Evolutionary conservation across 2,329 filamentous ascomycete genomes (phyloP).

Genomic region (Fusarium compactum): DNA sequence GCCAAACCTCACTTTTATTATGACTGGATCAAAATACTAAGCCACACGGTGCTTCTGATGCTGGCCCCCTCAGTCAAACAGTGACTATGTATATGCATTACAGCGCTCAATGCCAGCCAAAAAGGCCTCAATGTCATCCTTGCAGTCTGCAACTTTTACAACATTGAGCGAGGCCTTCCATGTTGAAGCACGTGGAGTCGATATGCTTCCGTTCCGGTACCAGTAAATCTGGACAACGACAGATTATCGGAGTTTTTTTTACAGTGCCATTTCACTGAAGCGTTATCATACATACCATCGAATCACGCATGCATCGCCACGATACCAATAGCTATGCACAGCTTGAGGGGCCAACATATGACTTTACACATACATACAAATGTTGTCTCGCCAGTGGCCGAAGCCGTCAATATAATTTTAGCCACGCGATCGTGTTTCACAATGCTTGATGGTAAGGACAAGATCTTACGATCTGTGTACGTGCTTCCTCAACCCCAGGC

Average conservation of each 20-base stretch:
- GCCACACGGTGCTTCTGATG: background rate
- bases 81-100: background rate
- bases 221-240: background rate
- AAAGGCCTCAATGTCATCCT: slow-evolving; percentile 12
- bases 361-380: slow-evolving; percentile 21
- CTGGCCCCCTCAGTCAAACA: background rate
- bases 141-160: background rate
- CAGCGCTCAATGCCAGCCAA: background rate
- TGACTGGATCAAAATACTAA: background rate
- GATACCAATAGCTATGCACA: slow-evolving; percentile 10
- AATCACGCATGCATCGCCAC: slow-evolving; percentile 39
- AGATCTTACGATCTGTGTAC: background rate
- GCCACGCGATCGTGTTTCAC: background rate
- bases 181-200: background rate
- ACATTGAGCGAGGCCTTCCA: background rate
- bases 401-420: background rate
- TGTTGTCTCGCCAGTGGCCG: slow-evolving; percentile 20
- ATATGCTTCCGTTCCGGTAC: background rate
- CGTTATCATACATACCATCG: background rate
- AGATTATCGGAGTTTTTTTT: background rate
- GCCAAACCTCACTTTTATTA: slow-evolving; percentile 1
- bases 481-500: background rate
- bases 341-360: slow-evolving; percentile 13
- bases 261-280: background rate
- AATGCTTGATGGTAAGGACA: background rate